Conservation (phyloP, 352 stramenopile species). For the Phytophthora tentaculata region DNA sequence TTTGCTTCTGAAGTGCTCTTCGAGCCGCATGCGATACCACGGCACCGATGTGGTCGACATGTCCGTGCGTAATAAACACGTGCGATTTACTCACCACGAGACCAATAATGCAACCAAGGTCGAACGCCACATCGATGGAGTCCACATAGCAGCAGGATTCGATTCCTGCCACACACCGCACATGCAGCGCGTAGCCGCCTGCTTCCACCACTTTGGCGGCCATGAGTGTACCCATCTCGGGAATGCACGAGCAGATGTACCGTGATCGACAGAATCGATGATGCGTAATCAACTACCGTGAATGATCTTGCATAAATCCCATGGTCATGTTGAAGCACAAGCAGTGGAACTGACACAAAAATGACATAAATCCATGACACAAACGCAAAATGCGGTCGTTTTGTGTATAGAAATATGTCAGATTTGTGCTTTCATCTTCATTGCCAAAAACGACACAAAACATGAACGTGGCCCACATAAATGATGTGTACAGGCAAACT, state of each 20-base stretch:
- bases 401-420: no score
- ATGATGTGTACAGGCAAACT: no score
- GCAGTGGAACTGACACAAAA: no score
- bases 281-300: slow-evolving; percentile 5
- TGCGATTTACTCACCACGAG: slow-evolving; percentile 64
- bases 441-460: no score
- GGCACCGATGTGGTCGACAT: slow-evolving; percentile 82
- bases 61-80: slow-evolving; percentile 90
- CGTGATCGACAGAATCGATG: slow-evolving; percentile 6
- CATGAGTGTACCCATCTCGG: slow-evolving; percentile 16
- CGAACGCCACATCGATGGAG: slow-evolving; percentile 76
- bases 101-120: slow-evolving; percentile 66
- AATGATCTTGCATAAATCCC: background rate
- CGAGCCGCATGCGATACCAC: slow-evolving; percentile 69
- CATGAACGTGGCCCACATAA: no score
- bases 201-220: slow-evolving; percentile 37
- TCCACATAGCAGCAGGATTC: slow-evolving; percentile 84
- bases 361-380: no score
- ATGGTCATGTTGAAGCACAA: background rate
- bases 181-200: slow-evolving; percentile 58
- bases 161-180: slow-evolving; percentile 72
- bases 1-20: slow-evolving; percentile 54
- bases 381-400: no score
- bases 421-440: no score
- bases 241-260: slow-evolving; percentile 2